Evolutionary conservation across 192 early-diverging fungal genomes (phyloP), one percentile per base, ranked within the genome.

Genomic region (Entomortierella beljakovae): DNA sequence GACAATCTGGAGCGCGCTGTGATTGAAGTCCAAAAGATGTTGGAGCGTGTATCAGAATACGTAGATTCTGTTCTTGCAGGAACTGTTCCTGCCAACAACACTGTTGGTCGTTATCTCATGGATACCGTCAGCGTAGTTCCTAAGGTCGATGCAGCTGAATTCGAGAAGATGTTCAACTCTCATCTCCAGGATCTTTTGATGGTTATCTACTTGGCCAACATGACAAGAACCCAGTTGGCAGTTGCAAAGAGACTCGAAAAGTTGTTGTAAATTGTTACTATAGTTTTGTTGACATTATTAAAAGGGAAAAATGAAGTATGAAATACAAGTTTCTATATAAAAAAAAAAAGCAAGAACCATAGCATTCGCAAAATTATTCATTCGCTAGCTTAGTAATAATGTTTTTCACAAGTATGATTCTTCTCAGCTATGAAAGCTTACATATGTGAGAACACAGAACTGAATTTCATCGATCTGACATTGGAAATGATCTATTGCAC

Each of bases 131-230:
- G 94, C 11, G 90, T 92, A 37, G 91, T 98, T 9, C 97, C 96
- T 54, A 90, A 91, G 79, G 88, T 99, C 34, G 93, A 97, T 72
- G 74, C 90, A 34, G 83, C 75, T 57, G 93, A 91, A 70, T 99
- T 99, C 75, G 92, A 96, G 68, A 91, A 93, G 67, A 91, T 95
- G 86, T 97, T 98, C 90, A 93, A 96, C 87, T 90, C 88, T 81
- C 97, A 99, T 79, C 71, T 98, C 62, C 91, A 95, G 87, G 97
- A 99, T 83, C 85, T 99, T 55, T 86, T 97, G 69, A 96, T 97
- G 95, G 96, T 98, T 28, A 93, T 95, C 32, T 97, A 99, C 70
- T 88, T 99, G 46, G 93, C 95, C 63, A 94, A 96, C 85, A 92
- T 99, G 76, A 97, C 97, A 31, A 89, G 96, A 63, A 94, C 94